phyloP scores from a whole-genome alignment of 2,329 filamentous ascomycete species.

The Alternaria gaisen region DNA sequence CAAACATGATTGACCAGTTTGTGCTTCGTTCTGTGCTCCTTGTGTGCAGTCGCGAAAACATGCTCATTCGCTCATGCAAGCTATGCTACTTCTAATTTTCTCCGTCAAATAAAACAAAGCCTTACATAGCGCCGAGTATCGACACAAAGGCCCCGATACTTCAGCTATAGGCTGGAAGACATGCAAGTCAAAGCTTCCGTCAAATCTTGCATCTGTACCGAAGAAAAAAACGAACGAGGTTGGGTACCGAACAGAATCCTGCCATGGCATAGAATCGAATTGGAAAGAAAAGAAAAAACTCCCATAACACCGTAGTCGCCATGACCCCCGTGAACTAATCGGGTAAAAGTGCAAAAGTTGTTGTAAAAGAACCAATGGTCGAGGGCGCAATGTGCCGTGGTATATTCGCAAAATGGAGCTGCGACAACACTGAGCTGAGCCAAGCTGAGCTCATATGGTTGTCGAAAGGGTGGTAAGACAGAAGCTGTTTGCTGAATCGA shows the following conservation, averaged over 20 bases:
- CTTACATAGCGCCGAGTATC: constrained; percentile 11
- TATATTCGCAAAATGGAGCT: constrained; percentile 17
- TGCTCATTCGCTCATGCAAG: background rate
- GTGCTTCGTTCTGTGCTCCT: background rate
- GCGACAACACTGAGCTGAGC: constrained; percentile 10
- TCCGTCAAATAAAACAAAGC: constrained; percentile 5
- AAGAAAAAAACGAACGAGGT: background rate
- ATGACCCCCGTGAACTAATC: background rate
- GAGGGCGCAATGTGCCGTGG: constrained; percentile 16
- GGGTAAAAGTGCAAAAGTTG: constrained; percentile 4
- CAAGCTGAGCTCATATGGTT: constrained; percentile 7
- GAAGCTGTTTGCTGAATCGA: constrained; percentile 36
- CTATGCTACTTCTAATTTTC: constrained; percentile 7
- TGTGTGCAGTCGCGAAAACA: background rate
- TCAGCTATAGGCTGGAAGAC: constrained; percentile 10
- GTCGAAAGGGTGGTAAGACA: constrained; percentile 32
- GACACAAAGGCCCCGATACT: constrained; percentile 5
- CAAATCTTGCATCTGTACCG: background rate
- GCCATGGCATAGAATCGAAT: constrained; percentile 2
- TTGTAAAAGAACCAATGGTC: constrained; percentile 2
- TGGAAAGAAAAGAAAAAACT: background rate
- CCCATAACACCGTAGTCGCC: constrained; percentile 10
- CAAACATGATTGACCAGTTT: background rate
- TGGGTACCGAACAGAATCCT: constrained; percentile 1
- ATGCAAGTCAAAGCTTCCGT: background rate